These are phyloP conservation scores for Penicillium sp. DNA, from an alignment of 2,329 filamentous ascomycete species.

Conservation along the genomic window DNA sequence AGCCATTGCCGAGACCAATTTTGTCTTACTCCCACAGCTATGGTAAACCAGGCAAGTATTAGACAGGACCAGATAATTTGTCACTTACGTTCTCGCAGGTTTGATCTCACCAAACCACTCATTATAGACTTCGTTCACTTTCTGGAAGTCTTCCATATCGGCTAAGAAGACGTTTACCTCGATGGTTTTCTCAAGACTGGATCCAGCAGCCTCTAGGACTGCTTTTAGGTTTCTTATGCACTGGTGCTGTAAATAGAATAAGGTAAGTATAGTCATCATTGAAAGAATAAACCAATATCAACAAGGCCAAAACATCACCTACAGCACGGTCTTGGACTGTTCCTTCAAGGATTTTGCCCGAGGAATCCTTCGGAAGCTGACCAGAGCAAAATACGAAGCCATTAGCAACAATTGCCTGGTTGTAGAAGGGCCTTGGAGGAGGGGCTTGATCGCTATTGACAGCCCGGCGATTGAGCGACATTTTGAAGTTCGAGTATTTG, in stretches of 20 bases:
- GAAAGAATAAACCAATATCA: no score
- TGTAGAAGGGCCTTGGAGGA: no score
- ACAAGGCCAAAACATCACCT: no score
- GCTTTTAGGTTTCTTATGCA: slow-evolving; percentile 54
- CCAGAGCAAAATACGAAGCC: background rate
- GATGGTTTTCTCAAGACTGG: slow-evolving; percentile 54
- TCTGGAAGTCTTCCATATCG: slow-evolving; percentile 50
- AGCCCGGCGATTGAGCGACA: no score
- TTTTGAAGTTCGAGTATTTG: no score
- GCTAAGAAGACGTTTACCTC: slow-evolving; percentile 63
- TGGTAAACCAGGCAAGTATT: no score
- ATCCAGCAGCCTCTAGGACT: slow-evolving; percentile 46
- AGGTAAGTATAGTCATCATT: background rate
- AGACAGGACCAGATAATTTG: no score
- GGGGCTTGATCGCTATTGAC: no score
- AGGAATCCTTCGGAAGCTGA: background rate
- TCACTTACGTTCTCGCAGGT: slow-evolving; percentile 47
- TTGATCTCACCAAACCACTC: slow-evolving; percentile 63
- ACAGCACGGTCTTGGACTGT: no score
- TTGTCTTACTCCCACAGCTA: no score
- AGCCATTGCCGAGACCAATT: no score
- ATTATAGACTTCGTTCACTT: slow-evolving; percentile 32
- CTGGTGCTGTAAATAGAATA: slow-evolving; percentile 42
- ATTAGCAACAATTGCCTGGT: background rate
- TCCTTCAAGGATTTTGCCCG: background rate